phyloP scores from a whole-genome alignment of 257 asterid species.

The Solanum stenotomum region DNA sequence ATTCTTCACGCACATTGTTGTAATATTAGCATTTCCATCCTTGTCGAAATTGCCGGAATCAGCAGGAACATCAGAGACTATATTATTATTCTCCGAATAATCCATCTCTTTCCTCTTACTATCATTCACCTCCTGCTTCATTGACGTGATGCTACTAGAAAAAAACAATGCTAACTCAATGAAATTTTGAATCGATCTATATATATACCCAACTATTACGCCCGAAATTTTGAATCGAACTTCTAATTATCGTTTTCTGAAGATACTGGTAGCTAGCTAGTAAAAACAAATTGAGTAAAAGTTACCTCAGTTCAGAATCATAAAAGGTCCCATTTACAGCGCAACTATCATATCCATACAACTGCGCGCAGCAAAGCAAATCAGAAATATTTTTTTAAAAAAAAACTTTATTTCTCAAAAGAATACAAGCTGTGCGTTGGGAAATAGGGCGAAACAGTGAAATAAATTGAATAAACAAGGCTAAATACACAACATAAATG shows the following conservation, averaged over 20 bases:
- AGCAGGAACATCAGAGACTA: not conserved
- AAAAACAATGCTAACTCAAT: not conserved
- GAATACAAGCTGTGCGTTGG: not conserved
- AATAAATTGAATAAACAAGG: not conserved
- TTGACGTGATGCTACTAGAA: slow-evolving; percentile 8
- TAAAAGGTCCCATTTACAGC: slow-evolving; percentile 25
- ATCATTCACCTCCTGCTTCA: not conserved
- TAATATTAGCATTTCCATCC: not conserved
- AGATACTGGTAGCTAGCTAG: not conserved
- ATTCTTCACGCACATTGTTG: slow-evolving; percentile 27
- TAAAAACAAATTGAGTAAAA: slow-evolving; percentile 4
- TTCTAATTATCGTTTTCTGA: slow-evolving; percentile 17
- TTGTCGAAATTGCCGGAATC: not conserved
- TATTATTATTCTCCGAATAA: not conserved
- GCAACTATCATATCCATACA: slow-evolving; percentile 5
- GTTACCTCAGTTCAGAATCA: slow-evolving; percentile 40
- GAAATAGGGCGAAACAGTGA: slow-evolving; percentile 13
- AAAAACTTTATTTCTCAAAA: slow-evolving; percentile 4
- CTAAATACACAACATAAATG: slow-evolving; percentile 12
- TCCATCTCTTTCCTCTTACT: not conserved
- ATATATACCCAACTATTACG: slow-evolving; percentile 8
- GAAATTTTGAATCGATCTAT: not conserved
- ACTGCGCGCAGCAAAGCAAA: slow-evolving; percentile 26
- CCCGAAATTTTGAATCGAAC: slow-evolving; percentile 26
- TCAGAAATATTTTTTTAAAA: not conserved